Conservation (phyloP, 108 stramenopile genomes). For the Conticribra guillardii region DNA sequence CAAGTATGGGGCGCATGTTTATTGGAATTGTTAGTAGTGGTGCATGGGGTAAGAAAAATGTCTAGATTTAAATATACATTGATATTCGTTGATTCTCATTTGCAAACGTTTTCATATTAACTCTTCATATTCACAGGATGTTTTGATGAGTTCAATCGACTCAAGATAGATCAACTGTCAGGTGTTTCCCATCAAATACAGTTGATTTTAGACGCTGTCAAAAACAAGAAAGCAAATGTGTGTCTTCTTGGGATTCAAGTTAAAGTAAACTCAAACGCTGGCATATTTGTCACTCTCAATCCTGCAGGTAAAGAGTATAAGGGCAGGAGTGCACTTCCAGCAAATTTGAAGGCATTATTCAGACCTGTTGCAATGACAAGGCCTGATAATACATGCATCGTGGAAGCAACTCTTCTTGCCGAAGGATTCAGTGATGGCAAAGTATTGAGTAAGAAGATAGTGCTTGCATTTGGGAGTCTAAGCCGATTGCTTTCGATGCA, state of each 20-base stretch:
- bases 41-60: neutral
- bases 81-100: too few relatives aligned
- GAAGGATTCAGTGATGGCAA: neutral
- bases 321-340: neutral
- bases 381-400: neutral
- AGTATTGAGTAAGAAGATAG: neutral
- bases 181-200: neutral
- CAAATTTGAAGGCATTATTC: neutral
- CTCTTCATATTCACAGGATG: neutral
- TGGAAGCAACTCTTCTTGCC: neutral
- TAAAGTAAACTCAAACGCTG: neutral
- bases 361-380: neutral
- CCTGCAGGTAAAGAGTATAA: neutral
- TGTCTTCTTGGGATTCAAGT: neutral
- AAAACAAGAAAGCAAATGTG: neutral
- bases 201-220: neutral
- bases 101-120: too few relatives aligned
- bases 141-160: neutral
- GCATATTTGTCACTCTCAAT: neutral
- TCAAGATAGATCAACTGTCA: neutral
- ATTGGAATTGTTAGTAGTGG: neutral
- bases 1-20: neutral
- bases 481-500: neutral
- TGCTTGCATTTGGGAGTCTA: neutral
- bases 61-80: too few relatives aligned